Conservation (phyloP, 306 rosid species). For the Cucurbita maxima region DNA sequence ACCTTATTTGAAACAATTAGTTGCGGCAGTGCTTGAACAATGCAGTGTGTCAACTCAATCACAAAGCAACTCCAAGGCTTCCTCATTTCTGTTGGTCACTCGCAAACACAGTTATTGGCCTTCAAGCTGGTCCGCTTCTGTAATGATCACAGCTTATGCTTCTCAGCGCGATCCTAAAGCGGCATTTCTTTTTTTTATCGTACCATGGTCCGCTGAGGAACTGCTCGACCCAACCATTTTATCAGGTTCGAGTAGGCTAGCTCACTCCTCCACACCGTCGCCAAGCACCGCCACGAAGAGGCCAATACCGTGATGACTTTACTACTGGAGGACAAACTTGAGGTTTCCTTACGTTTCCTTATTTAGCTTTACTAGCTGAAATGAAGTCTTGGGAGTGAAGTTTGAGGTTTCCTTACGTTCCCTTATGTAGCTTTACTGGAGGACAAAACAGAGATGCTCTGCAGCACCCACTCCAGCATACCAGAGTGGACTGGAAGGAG, state of each 20-base stretch:
- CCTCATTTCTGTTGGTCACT: conserved; percentile 36
- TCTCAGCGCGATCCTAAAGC: conserved; percentile 21
- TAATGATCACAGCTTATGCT: conserved; percentile 51
- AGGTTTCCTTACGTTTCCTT: no score
- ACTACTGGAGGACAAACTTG: no score
- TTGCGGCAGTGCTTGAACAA: conserved; percentile 23
- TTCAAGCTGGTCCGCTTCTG: conserved; percentile 66
- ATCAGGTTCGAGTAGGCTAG: no score
- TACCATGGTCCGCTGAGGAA: conserved; percentile 26
- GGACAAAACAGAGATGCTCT: conserved; percentile 9
- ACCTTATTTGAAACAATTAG: conserved; percentile 19
- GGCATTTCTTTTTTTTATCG: conserved; percentile 24
- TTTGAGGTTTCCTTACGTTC: no score
- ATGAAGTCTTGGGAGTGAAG: no score
- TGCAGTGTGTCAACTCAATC: conserved; percentile 31
- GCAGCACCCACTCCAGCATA: conserved; percentile 17
- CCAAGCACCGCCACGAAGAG: no score
- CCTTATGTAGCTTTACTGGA: no score
- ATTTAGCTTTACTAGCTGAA: no score
- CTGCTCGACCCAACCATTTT: conserved; percentile 34
- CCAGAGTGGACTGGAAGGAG: conserved; percentile 63
- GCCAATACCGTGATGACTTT: no score
- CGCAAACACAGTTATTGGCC: conserved; percentile 56
- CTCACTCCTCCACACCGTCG: no score
- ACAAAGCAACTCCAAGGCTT: conserved; percentile 53